A percentile compares a stretch with the other conserved stretches of the same genome.
These are phyloP conservation scores for Aplosporella prunicola DNA, from an alignment of 2,329 filamentous ascomycete genomes.

Conservation along the genomic window DNA sequence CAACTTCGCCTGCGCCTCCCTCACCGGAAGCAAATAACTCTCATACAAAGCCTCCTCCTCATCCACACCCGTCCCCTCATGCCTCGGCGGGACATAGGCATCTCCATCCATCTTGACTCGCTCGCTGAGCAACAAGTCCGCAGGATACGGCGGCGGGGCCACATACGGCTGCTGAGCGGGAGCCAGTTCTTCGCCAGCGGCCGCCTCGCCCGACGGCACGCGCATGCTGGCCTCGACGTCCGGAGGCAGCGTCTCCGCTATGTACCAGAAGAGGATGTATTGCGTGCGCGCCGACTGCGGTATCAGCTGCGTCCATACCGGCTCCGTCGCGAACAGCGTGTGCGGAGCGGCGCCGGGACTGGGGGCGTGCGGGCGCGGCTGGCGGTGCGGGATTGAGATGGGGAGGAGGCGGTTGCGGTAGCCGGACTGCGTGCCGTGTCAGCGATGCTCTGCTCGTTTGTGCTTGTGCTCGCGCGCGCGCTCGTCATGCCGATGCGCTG, in stretches of 20 bases:
- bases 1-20: conserved; percentile 34
- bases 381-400: conserved; percentile 34
- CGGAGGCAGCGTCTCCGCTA: conserved; percentile 38
- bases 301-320: conserved; percentile 38
- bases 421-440: conserved; percentile 27
- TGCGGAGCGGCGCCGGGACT: conserved; percentile 4
- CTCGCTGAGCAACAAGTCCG: conserved; percentile 26
- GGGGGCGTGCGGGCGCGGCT: conserved; percentile 29
- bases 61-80: conserved; percentile 41
- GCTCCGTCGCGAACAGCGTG: conserved; percentile 29
- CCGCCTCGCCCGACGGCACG: conserved; percentile 13
- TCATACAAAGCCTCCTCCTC: conserved; percentile 37
- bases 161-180: conserved; percentile 23
- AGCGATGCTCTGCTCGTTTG: background rate
- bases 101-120: conserved; percentile 31
- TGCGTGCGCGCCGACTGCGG: conserved; percentile 28
- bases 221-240: conserved; percentile 22
- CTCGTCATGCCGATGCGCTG: background rate
- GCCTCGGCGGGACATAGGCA: conserved; percentile 36
- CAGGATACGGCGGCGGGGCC: conserved; percentile 29
- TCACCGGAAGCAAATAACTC: conserved; percentile 32
- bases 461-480: background rate
- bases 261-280: conserved; percentile 40
- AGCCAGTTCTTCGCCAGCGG: background rate
- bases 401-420: conserved; percentile 42